Evolutionary conservation across 768 basidiomycete species (phyloP).

Genomic region (Leccinum rimulosum): DNA sequence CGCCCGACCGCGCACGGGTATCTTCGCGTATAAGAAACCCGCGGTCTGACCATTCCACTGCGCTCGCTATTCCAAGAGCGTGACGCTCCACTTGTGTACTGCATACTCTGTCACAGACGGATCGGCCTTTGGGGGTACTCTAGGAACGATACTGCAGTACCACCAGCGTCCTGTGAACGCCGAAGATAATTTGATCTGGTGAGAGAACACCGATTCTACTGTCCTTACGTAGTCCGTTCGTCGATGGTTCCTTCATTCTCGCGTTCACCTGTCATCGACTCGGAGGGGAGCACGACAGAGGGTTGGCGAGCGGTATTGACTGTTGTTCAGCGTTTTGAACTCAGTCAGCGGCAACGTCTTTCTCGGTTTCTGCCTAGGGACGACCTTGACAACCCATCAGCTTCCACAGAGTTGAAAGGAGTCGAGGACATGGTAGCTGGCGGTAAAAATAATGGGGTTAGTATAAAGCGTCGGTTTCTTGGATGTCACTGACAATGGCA

Average conservation of each 20-base stretch:
- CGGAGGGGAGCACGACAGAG: constrained; percentile 44
- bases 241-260: constrained; percentile 61
- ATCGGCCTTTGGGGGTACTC: constrained; percentile 77
- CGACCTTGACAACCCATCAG: constrained; percentile 32
- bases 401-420: constrained; percentile 36
- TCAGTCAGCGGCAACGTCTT: constrained; percentile 52
- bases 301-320: constrained; percentile 82
- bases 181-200: constrained; percentile 65
- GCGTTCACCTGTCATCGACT: constrained; percentile 14
- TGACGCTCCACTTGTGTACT: constrained; percentile 58
- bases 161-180: constrained; percentile 16
- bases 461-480: constrained; percentile 28
- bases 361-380: constrained; percentile 28
- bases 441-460: constrained; percentile 73
- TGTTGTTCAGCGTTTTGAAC: constrained; percentile 63
- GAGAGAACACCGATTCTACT: constrained; percentile 82
- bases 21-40: constrained; percentile 9
- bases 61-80: constrained; percentile 11
- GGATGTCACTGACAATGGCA: constrained; percentile 3
- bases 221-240: constrained; percentile 77
- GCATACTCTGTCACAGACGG: constrained; percentile 71
- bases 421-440: constrained; percentile 76
- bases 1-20: constrained; percentile 14
- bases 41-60: not conserved
- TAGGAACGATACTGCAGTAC: constrained; percentile 16